Evolutionary conservation across 2,329 filamentous ascomycete species (phyloP).

Genomic region (Colletotrichum destructivum): DNA sequence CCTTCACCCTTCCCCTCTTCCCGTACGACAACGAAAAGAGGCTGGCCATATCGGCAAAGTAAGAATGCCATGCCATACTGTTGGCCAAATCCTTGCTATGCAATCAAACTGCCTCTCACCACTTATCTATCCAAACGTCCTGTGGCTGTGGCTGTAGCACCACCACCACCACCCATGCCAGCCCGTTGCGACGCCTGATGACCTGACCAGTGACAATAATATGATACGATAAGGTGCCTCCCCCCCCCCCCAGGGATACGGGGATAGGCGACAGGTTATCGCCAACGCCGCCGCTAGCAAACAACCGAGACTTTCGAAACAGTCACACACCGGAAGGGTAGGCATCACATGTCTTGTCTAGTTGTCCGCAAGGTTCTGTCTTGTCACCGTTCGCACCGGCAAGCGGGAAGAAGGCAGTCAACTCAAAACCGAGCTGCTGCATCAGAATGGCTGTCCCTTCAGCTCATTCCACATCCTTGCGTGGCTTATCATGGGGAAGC

Average conservation of each 20-base stretch:
- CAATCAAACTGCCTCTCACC: conserved; percentile 10
- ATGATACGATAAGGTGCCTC: too few relatives aligned
- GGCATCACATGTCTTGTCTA: conserved; percentile 3
- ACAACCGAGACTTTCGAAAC: conserved; percentile 19
- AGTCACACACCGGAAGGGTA: conserved; percentile 6
- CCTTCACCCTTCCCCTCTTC: too few relatives aligned
- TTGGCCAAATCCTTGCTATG: conserved; percentile 12
- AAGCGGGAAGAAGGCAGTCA: not conserved
- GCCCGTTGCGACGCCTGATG: conserved; percentile 8
- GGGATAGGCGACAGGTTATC: conserved; percentile 19
- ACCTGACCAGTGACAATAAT: too few relatives aligned
- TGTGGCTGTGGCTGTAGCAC: conserved; percentile 32
- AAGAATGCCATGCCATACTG: conserved; percentile 31
- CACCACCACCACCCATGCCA: conserved; percentile 12
- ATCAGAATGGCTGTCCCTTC: not conserved
- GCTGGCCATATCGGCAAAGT: conserved; percentile 11
- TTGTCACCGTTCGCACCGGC: not conserved
- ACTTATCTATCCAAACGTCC: conserved; percentile 23
- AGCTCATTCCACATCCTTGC: not conserved
- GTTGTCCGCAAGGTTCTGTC: not conserved
- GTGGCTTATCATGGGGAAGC: not conserved
- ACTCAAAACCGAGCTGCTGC: not conserved
- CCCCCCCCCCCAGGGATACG: too few relatives aligned
- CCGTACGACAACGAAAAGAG: not conserved
- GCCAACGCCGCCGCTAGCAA: conserved; percentile 15